Evolutionary conservation across 306 rosid species (phyloP), one percentile per base, ranked within the genome.

Genomic region (Hippophae rhamnoides): DNA sequence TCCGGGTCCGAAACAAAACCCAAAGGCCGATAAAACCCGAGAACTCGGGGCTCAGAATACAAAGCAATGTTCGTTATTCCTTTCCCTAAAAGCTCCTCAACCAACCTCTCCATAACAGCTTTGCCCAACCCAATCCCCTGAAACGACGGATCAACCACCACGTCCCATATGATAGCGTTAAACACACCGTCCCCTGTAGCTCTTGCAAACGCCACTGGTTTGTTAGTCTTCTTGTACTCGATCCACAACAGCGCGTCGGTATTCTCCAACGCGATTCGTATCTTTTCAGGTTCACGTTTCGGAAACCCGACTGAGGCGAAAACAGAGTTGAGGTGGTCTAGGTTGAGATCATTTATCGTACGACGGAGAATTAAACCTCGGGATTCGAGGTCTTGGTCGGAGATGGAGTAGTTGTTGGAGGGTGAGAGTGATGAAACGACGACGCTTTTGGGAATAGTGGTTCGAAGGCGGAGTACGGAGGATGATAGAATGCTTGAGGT

Each of bases 151-250:
- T 87, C 95, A 50, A 90, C 96, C 52, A 87, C 96, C 42, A 90
- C 96, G 70, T 87, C 96, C 92, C 96, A 87, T 25, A 90, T 85
- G 18, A 90, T 90, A 10, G 96, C 95, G 58, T 87, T 87, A 86
- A 90, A 87, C 2, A 90, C 96, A 0, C 96, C 95, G 65, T 90
- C 98, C 3, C 98, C 98, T 1, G 92, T 90, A 5, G 97, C 97
- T 13, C 92, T 69, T 6, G 96, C 92, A 47, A 87, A 90, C 49
- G 97, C 97, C 72, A 90, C 95, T 9, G 89, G 86, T 47, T 64
- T 58, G 59, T 50, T 65, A 52, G 87, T 66, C 66, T 75, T 85
- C 57, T 47, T 38, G 72, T 83, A 63, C 82, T 90, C 84, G 64
- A 90, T 66, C 98, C 96, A 87, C 41, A 83, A 72, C 67, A 87